Evolutionary conservation across 2,329 filamentous ascomycete genomes (phyloP).

Genomic region (Aspergillus quadrilineatus): DNA sequence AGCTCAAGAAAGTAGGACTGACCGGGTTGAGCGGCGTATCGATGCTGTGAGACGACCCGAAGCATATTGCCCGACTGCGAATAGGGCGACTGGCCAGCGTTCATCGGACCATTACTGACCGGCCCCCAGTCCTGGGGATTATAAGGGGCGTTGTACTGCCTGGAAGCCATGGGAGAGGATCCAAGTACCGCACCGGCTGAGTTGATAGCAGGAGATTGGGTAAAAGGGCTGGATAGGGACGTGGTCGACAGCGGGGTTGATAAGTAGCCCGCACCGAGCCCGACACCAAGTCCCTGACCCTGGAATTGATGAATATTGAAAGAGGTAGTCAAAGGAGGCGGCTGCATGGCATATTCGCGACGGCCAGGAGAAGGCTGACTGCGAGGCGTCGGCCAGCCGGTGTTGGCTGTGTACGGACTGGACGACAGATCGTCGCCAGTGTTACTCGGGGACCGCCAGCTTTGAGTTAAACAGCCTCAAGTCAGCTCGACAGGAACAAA

Average conservation of each 20-base stretch:
- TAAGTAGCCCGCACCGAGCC: conserved; percentile 28
- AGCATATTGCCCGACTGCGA: conserved; percentile 29
- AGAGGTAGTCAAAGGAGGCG: conserved; percentile 44
- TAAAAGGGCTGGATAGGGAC: conserved; percentile 47
- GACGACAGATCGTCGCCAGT: conserved; percentile 34
- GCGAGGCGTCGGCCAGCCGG: conserved; percentile 34
- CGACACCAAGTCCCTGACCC: conserved; percentile 33
- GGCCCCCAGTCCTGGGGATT: conserved; percentile 52
- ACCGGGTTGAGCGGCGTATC: conserved; percentile 34
- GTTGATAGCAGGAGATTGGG: conserved; percentile 38
- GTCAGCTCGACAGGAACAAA: conserved; percentile 23
- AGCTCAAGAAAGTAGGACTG: conserved; percentile 16
- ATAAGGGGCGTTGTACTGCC: conserved; percentile 48
- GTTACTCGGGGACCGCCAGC: conserved; percentile 34
- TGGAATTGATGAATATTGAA: conserved; percentile 40
- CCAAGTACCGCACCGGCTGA: conserved; percentile 38
- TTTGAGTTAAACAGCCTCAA: conserved; percentile 18
- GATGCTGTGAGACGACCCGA: conserved; percentile 27
- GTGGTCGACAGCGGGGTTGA: conserved; percentile 44
- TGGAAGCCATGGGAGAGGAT: conserved; percentile 45
- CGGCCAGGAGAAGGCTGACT: conserved; percentile 40
- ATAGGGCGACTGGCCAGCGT: conserved; percentile 29
- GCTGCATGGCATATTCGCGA: conserved; percentile 45
- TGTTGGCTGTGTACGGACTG: conserved; percentile 27
- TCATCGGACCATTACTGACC: conserved; percentile 31